A percentile compares a stretch with the other conserved stretches of the same genome.
phyloP scores from a whole-genome alignment of 2,329 filamentous ascomycete species.

The Fusarium aywerte region DNA sequence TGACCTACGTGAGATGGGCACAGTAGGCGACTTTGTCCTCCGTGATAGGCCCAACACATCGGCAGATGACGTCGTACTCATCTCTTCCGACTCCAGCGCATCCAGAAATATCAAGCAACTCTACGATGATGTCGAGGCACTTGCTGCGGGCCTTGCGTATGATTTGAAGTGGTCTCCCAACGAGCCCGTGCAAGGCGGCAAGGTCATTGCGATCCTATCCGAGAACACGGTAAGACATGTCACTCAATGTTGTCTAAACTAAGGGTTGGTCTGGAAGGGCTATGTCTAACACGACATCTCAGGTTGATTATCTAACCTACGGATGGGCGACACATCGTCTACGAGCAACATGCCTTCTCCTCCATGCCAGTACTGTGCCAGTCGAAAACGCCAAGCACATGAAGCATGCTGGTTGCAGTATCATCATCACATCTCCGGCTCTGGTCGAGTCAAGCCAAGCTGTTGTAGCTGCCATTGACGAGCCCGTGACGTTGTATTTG shows the following conservation, averaged over 20 bases:
- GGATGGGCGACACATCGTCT: slow-evolving; percentile 3
- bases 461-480: background rate
- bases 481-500: background rate
- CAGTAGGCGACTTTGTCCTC: background rate
- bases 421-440: background rate
- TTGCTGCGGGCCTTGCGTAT: background rate
- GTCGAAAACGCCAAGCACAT: background rate
- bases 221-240: background rate
- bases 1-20: background rate
- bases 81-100: background rate
- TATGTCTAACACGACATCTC: too few relatives aligned
- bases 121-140: background rate
- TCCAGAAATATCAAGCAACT: background rate
- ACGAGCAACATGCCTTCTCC: background rate
- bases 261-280: too few relatives aligned
- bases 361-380: background rate
- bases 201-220: background rate
- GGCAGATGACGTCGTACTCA: background rate
- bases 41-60: background rate
- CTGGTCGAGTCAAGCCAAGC: background rate
- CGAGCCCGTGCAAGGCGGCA: background rate
- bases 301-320: background rate
- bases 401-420: background rate
- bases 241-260: background rate
- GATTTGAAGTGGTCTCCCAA: background rate